These are phyloP conservation scores for Nyctanthes arbortristis DNA, from an alignment of 257 asterid genomes.

Conservation along the genomic window DNA sequence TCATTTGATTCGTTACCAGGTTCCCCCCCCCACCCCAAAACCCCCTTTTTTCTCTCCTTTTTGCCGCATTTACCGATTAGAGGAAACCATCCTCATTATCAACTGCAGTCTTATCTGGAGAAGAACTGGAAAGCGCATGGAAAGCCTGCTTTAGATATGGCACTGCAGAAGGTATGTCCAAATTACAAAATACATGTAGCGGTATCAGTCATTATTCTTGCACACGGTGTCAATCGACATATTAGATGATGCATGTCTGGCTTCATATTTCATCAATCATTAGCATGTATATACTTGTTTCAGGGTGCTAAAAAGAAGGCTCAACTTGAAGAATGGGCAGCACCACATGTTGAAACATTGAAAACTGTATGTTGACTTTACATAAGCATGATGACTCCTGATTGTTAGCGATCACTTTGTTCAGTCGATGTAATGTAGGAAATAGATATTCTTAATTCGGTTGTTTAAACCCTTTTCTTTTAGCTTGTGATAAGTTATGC, in stretches of 20 bases:
- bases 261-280: conserved; percentile 11
- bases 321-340: conserved; percentile 81
- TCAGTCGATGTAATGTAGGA: conserved; percentile 7
- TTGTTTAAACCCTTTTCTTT: not conserved
- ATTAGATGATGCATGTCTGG: conserved; percentile 15
- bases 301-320: conserved; percentile 80
- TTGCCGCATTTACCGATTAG: not conserved
- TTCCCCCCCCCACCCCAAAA: conserved; percentile 17
- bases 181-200: not conserved
- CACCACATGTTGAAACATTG: conserved; percentile 75
- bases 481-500: not conserved
- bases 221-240: not conserved
- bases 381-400: conserved; percentile 5
- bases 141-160: conserved; percentile 71
- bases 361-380: conserved; percentile 61
- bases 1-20: conserved; percentile 52
- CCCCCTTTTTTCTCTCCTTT: not conserved
- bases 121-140: conserved; percentile 80
- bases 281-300: conserved; percentile 17
- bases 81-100: conserved; percentile 14
- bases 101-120: conserved; percentile 58
- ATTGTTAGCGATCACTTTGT: conserved; percentile 16
- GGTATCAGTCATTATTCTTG: not conserved
- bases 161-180: conserved; percentile 60
- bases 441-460: not conserved